Base-by-base conservation (phyloP, 768 basidiomycete species). In the Russula olivacea region DNA sequence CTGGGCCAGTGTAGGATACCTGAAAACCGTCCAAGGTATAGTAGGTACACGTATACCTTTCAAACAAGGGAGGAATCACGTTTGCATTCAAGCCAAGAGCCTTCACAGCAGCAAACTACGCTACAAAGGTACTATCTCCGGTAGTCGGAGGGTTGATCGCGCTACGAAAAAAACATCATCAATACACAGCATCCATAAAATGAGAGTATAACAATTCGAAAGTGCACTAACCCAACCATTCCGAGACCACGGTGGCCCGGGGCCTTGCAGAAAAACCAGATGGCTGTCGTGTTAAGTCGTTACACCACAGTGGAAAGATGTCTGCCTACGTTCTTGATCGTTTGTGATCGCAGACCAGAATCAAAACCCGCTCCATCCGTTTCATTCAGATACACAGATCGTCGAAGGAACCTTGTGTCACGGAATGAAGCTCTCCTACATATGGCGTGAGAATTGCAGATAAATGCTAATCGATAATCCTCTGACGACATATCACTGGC, bases 261-360 rank as follows among this genome's bases (percentile, higher is more conserved):
- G 57, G 74, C 71, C 70, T 82, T 81, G 74, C 82, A 84, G 69
- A 79, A 79, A 78, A 79, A 83, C 79, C 79, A 84, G 59, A 84
- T 80, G n/a, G 82, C 81, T 83, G 60, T 17, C 63, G 36, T 3
- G 25, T 43, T 25, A 17, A 21, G 5, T 25, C n/a, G 32, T 38
- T 36, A 57, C 2, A 9, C n/a, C 25, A 45, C 8, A 15, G 0
- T 14, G 23, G 30, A 23, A 30, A 49, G 48, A 50, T 17, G 19
- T 23, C 7, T 52, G 71, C 80, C 65, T 68, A 82, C 81, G 82
- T 47, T 76, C 64, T 3, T 75, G 75, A 68, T 77, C 77, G 65
- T 80, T 77, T 25, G 76, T 78, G 66, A 85, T 76, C 55, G 71
- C 61, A 85, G 69, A 36, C 82, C 82, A 30, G 83, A 83, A 72